Percentiles rank a stretch among this genome's conserved stretches.
Conservation (phyloP, 2,329 filamentous ascomycete genomes). For the Teratosphaeria gauchensis region DNA sequence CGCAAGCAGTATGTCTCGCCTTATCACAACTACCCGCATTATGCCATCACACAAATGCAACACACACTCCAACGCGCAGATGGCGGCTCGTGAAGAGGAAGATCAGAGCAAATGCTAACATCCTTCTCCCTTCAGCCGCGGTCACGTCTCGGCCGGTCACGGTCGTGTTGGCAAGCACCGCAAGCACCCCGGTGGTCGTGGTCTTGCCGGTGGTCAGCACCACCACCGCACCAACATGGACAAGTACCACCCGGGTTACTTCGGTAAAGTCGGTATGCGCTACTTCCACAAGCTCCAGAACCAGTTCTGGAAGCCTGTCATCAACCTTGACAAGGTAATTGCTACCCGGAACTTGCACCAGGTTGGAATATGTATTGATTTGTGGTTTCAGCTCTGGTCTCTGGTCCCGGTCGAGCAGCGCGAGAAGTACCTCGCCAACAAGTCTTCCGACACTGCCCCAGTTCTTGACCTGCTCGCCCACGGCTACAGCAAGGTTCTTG, state of each 20-base stretch:
- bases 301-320: constrained; percentile 96
- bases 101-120: constrained; percentile 9
- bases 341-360: neutral
- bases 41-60: neutral
- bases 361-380: neutral
- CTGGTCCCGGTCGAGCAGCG: constrained; percentile 89
- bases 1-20: constrained; percentile 60
- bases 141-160: constrained; percentile 96
- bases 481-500: constrained; percentile 97
- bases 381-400: constrained; percentile 65
- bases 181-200: constrained; percentile 70
- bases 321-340: constrained; percentile 94
- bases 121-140: constrained; percentile 53
- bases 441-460: constrained; percentile 89
- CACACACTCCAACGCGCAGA: neutral
- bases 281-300: constrained; percentile 93
- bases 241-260: constrained; percentile 98
- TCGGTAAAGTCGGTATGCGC: constrained; percentile 60
- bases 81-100: neutral
- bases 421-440: constrained; percentile 78
- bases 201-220: constrained; percentile 98
- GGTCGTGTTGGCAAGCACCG: constrained; percentile 98
- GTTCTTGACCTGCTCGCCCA: constrained; percentile 95
- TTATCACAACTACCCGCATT: neutral
- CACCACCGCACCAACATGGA: constrained; percentile 91